Base-by-base conservation (phyloP, 2,329 filamentous ascomycete species). In the Venturia nashicola region DNA sequence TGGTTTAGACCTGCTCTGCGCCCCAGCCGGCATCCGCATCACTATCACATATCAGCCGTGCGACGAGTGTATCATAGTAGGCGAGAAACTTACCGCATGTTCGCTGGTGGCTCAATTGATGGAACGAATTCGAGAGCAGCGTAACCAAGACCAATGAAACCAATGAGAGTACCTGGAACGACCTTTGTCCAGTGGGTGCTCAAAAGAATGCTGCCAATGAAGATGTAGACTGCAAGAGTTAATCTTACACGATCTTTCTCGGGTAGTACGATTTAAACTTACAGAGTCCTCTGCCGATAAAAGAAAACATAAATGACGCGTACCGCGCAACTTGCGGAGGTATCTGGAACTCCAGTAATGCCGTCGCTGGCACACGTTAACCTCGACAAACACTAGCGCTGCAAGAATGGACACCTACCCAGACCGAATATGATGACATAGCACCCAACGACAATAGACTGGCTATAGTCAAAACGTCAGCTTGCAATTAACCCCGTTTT, bases 301-400 rank as follows among this genome's bases (percentile, higher is more conserved):
- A 97, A 65, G 90, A 96, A 82, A 97, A 97, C 77, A 97, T 87
- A 82, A 99, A 99, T 12, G 91, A 96, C 63, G 91, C 93, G 80
- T 97, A 96, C 78, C 91, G 88, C 65, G 91, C 88, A 63, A 96
- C 83, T 75, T 96, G 92, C 65, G 92, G 90, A 61, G 94, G 93
- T 70, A 97, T 93, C 77, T 96, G 89, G 80, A 97, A 96, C 78
- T 99, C 94, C 77, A 55, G 27, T 20, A 54, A 54, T 8, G 43
- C 54, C 32, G 65, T 61, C 9, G 44, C 59, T 43, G 59, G 14
- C 18, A 27, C 16, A 16, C 18, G n/a, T 44, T 51, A 46, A 6
- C 9, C 5, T 20, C 23, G 20, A 16, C n/a, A 5, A n/a, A 20
- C 1, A 20, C 43, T 16, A 16, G n/a, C 16, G 11, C 9, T 54